These are phyloP conservation scores for Blastomyces percursus DNA, from an alignment of 2,329 filamentous ascomycete species.

Conservation along the genomic window DNA sequence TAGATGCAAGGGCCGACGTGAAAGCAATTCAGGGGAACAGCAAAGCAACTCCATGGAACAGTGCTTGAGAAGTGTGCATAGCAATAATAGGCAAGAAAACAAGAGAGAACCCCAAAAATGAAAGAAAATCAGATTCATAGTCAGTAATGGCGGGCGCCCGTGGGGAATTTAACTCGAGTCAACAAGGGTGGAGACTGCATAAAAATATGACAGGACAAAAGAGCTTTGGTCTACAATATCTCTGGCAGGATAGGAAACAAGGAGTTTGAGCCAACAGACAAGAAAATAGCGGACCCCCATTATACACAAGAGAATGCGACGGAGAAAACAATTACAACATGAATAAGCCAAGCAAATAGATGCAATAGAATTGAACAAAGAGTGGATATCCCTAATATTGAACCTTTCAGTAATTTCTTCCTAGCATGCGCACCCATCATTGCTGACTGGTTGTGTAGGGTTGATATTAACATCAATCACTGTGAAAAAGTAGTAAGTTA, in stretches of 20 bases:
- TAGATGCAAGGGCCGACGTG: not conserved
- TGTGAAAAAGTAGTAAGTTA: conserved; percentile 31
- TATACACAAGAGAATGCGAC: not conserved
- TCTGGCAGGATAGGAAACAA: not conserved
- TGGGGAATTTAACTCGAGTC: not conserved
- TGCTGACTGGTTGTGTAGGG: conserved; percentile 52
- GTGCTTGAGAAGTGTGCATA: not conserved
- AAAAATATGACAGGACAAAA: not conserved
- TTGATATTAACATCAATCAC: conserved; percentile 92
- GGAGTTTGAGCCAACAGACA: not conserved
- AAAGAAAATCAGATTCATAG: not conserved
- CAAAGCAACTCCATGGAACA: not conserved
- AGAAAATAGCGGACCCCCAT: too few species aligned
- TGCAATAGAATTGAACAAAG: not conserved
- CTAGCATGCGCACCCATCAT: conserved; percentile 64
- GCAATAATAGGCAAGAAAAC: not conserved
- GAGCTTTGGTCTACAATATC: not conserved
- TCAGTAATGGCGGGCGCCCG: not conserved
- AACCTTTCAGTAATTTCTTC: conserved; percentile 5
- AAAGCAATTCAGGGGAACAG: not conserved
- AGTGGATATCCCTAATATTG: conserved; percentile 6
- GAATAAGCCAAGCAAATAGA: not conserved
- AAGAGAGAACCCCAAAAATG: not conserved
- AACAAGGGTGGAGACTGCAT: not conserved
- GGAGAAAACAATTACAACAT: not conserved